A percentile compares a stretch with the other conserved stretches of the same genome.
These are phyloP conservation scores for Phytophthora vignae DNA, from an alignment of 352 stramenopile genomes.

Conservation along the genomic window DNA sequence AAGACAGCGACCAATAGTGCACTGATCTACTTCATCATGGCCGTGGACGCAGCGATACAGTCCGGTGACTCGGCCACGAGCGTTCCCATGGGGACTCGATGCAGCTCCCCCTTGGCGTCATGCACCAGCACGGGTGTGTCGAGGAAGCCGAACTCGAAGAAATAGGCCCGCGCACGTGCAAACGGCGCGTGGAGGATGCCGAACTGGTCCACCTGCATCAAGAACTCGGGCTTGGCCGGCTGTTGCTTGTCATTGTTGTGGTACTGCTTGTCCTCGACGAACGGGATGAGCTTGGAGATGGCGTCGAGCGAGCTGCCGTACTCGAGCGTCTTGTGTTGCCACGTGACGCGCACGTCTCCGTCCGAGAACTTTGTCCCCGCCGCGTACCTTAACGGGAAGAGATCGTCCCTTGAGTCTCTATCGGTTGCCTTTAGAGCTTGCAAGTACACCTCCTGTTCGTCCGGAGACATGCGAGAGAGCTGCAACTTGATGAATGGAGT, in stretches of 20 bases:
- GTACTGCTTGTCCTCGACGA: conserved; percentile 52
- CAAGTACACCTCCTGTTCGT: conserved; percentile 51
- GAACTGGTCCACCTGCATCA: conserved; percentile 91
- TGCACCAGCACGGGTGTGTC: conserved; percentile 53
- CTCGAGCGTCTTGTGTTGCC: conserved; percentile 74
- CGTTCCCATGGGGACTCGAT: conserved; percentile 44
- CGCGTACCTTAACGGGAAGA: conserved; percentile 86
- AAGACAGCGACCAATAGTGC: background rate
- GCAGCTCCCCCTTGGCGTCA: conserved; percentile 38
- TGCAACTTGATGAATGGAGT: conserved; percentile 45
- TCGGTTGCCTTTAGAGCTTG: conserved; percentile 44
- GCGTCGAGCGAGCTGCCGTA: conserved; percentile 70
- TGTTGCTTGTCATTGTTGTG: conserved; percentile 5
- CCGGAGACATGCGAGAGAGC: conserved; percentile 28
- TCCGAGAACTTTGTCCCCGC: conserved; percentile 83
- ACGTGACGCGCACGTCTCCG: conserved; percentile 49
- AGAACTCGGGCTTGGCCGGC: conserved; percentile 40
- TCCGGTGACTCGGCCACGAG: conserved; percentile 61
- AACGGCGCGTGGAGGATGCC: conserved; percentile 89
- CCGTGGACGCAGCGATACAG: conserved; percentile 54
- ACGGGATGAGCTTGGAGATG: conserved; percentile 68
- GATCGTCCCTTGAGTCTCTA: conserved; percentile 55
- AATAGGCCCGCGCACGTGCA: conserved; percentile 81
- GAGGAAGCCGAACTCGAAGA: conserved; percentile 80
- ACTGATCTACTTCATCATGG: conserved; percentile 16